A percentile compares a stretch with the other conserved stretches of the same genome.
Evolutionary conservation across 2,329 filamentous ascomycete genomes (phyloP).

Genomic region (Fusarium verrucosum): DNA sequence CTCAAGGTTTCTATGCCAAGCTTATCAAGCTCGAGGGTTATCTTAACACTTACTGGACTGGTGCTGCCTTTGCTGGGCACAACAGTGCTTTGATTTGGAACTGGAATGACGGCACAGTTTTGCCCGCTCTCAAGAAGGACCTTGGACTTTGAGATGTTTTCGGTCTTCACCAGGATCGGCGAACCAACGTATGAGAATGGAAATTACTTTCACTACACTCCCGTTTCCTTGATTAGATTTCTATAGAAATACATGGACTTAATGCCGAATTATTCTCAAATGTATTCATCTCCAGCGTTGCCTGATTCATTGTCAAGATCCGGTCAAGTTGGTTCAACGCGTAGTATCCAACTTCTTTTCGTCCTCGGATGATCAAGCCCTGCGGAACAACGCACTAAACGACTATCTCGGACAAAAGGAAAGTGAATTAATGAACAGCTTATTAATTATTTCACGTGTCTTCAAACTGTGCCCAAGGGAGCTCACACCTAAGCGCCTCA

Average conservation of each 20-base stretch:
- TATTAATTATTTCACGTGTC: too few relatives aligned
- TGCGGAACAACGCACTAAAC: too few relatives aligned
- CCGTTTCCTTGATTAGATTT: not conserved
- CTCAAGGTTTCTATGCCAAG: conserved; percentile 16
- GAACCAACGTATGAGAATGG: not conserved
- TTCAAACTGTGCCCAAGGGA: too few relatives aligned
- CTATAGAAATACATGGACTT: not conserved
- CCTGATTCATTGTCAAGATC: too few relatives aligned
- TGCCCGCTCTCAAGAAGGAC: conserved; percentile 30
- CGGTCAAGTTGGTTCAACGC: too few relatives aligned
- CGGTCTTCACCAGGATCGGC: not conserved
- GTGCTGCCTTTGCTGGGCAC: conserved; percentile 33
- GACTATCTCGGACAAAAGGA: too few relatives aligned
- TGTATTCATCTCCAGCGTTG: too few relatives aligned
- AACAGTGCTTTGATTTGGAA: conserved; percentile 36
- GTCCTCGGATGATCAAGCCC: too few relatives aligned
- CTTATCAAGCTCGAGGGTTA: conserved; percentile 19
- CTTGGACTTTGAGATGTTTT: conserved; percentile 12
- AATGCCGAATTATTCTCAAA: not conserved
- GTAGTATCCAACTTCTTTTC: too few relatives aligned
- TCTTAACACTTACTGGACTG: conserved; percentile 35
- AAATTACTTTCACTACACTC: not conserved
- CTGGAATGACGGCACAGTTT: conserved; percentile 30
- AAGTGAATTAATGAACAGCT: too few relatives aligned
- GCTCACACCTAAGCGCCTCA: too few relatives aligned